Base-by-base conservation (phyloP, 2,329 filamentous ascomycete genomes). In the Sphaerostilbella broomeana region DNA sequence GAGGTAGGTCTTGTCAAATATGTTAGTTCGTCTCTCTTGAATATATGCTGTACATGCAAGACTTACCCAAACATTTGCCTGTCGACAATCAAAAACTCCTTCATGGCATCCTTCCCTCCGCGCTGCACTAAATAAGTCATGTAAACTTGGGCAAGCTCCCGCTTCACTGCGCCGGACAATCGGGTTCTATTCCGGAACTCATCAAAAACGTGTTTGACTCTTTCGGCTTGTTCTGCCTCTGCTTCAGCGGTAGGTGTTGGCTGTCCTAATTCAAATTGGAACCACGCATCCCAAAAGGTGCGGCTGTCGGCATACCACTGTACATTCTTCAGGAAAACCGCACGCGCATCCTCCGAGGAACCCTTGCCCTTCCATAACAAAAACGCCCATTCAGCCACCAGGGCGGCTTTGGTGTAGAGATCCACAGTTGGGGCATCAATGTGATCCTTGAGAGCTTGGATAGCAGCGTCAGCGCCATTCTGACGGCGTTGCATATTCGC, bases 321-420 rank as follows among this genome's bases (percentile, higher is more conserved):
- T 40, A 84, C 73, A 51, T 95, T 90, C 61, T 82, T 84, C 46
- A 79, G 67, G 66, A 90, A 97, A 1, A 95, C 77, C 38, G 83
- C 77, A 19, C 92, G 84, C 26, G 89, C 89, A 53, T 90, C 86
- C 8, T 86, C 81, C 1, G 79, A 70, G 0, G 81, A 82, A 12
- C 86, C 85, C 67, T 90, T 89, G 57, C 83, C 77, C 63, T 88
- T 92, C 86, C 87, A 95, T 29, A 95, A 58, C 40, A 97, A 69
- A 18, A 76, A 73, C 2, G 90, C 90, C 84, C 88, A 94, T 55
- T 95, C 86, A 0, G 85, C 85, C 27, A 94, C 85, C 20, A 97
- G 70, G 1, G 86, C 81, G 7, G 89, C 89, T 61, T 94, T 95
- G 36, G 86, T 82, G 51, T 84, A 84, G 38, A 84, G 71, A 48